Evolutionary conservation across 163 green algal genomes (phyloP).

Genomic region (Scenedesmus sp.): DNA sequence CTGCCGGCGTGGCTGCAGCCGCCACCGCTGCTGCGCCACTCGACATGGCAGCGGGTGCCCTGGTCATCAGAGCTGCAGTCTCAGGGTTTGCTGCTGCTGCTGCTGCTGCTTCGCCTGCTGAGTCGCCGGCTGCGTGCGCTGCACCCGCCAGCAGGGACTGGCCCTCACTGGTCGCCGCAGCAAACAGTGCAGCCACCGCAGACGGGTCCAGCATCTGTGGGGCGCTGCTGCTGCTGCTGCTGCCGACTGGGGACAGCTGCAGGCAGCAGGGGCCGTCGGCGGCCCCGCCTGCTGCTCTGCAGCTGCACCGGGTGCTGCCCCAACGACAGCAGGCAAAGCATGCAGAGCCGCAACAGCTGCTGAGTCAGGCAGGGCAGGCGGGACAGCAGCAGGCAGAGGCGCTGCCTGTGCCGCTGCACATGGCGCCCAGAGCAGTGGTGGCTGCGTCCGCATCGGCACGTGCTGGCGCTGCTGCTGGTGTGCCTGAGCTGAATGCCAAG

Average conservation of each 20-base stretch:
- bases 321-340: neutral
- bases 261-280: neutral
- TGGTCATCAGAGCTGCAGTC: neutral
- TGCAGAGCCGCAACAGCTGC: slow-evolving; percentile 1
- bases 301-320: neutral
- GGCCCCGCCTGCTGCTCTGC: neutral
- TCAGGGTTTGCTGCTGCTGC: too few species aligned
- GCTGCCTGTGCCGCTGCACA: neutral
- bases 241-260: neutral
- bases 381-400: neutral
- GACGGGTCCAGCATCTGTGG: neutral
- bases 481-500: neutral
- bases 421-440: neutral
- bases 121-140: neutral
- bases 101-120: neutral
- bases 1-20: neutral
- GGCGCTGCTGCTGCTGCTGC: neutral
- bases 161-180: neutral
- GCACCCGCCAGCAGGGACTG: neutral
- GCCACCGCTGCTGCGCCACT: neutral
- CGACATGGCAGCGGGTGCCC: neutral
- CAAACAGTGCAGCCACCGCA: neutral
- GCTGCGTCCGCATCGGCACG: neutral
- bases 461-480: neutral
- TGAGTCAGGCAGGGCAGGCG: neutral